Conservation (phyloP, 1,139 yeast species). For the Yamadazyma sp. region DNA sequence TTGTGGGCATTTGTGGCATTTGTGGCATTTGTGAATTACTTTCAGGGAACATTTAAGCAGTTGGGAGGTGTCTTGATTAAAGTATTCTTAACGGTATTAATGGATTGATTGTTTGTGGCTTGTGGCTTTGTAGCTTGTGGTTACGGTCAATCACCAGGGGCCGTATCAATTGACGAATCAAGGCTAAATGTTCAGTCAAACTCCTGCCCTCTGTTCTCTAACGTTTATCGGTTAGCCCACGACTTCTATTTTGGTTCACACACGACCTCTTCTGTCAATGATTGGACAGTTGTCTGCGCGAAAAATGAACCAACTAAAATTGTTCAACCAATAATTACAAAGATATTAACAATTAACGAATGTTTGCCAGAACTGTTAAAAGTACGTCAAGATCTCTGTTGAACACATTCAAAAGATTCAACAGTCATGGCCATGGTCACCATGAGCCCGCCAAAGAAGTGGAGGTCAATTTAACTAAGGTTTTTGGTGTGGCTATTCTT, state of each 20-base stretch:
- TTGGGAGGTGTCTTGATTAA: neutral
- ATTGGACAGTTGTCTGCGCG: conserved; percentile 8
- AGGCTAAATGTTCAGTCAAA: no score
- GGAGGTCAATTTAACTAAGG: conserved; percentile 42
- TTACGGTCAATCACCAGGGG: no score
- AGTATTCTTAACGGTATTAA: neutral
- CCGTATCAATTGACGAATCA: no score
- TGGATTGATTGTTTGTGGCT: neutral
- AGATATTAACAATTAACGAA: conserved; percentile 12
- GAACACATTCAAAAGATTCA: conserved; percentile 28
- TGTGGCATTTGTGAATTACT: neutral
- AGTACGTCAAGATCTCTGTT: conserved; percentile 7
- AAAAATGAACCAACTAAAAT: neutral
- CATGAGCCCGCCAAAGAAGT: conserved; percentile 31
- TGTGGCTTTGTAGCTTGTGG: neutral
- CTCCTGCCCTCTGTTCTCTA: no score
- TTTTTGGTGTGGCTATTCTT: conserved; percentile 43
- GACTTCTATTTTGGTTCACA: neutral
- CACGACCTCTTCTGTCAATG: conserved; percentile 1
- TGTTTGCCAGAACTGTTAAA: conserved; percentile 16
- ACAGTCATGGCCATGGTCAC: conserved; percentile 32
- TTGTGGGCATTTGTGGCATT: neutral
- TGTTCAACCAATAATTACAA: conserved; percentile 15
- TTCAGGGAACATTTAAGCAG: no score
- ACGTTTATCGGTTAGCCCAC: neutral